A percentile compares a stretch with the other conserved stretches of the same genome.
phyloP scores from a whole-genome alignment of 1,284 basidiomycete species.

The Taiwanofungus camphoratus region DNA sequence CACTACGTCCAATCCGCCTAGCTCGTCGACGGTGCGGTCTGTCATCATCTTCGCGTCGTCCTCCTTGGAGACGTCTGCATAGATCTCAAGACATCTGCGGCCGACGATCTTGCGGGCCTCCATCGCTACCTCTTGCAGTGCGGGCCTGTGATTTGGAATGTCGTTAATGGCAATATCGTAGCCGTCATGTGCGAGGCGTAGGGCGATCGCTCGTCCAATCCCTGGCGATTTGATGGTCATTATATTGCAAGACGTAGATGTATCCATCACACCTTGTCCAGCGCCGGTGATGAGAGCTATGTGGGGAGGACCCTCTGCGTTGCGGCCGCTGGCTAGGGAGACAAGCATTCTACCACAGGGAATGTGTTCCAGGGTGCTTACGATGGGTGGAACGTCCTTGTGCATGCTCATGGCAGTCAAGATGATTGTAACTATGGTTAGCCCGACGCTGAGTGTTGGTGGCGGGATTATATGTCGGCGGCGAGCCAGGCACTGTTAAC shows the following conservation, averaged over 20 bases:
- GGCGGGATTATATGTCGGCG: background rate
- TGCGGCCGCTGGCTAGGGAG: background rate
- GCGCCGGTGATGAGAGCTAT: constrained; percentile 9
- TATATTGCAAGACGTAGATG: background rate
- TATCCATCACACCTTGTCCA: constrained; percentile 1
- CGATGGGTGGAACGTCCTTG: constrained; percentile 3
- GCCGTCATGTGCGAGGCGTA: constrained; percentile 25
- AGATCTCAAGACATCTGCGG: constrained; percentile 17
- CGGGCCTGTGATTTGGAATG: constrained; percentile 16
- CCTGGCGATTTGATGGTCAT: constrained; percentile 2
- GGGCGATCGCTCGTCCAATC: constrained; percentile 24
- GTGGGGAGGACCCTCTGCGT: background rate
- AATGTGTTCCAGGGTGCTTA: constrained; percentile 1
- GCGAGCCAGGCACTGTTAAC: background rate
- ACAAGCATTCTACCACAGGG: background rate
- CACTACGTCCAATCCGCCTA: constrained; percentile 26
- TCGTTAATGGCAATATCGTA: constrained; percentile 26
- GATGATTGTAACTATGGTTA: background rate
- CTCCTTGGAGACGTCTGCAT: constrained; percentile 27
- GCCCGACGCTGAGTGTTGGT: background rate
- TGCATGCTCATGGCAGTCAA: constrained; percentile 3
- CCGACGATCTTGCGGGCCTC: constrained; percentile 16
- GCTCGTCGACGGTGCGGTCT: constrained; percentile 19
- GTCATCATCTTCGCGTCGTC: constrained; percentile 26
- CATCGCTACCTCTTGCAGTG: constrained; percentile 17